A percentile compares a stretch with the other conserved stretches of the same genome.
Evolutionary conservation across 2,329 filamentous ascomycete species (phyloP).

Genomic region (Rhynchosporium agropyri): DNA sequence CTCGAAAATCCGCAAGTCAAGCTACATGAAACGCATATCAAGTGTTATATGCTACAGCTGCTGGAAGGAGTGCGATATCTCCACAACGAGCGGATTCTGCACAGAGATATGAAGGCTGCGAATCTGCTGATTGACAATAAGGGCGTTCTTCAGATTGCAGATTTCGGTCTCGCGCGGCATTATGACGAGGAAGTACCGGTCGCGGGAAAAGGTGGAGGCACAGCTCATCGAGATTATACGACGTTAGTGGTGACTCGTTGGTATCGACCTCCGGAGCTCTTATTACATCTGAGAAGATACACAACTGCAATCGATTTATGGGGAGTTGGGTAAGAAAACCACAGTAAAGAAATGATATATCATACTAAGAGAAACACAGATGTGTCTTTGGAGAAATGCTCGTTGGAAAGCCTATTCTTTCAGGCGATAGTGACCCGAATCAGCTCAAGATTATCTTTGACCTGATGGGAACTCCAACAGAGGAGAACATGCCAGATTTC

Average conservation of each 20-base stretch:
- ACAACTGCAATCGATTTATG: constrained; percentile 98
- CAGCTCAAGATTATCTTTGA: constrained; percentile 95
- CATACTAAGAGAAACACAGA: constrained; percentile 48
- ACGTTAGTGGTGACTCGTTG: constrained; percentile 95
- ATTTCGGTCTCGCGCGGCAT: constrained; percentile 92
- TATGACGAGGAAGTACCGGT: constrained; percentile 85
- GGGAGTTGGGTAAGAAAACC: constrained; percentile 79
- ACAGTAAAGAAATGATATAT: constrained; percentile 15
- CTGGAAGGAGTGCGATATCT: constrained; percentile 88
- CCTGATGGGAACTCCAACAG: constrained; percentile 84
- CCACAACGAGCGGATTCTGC: constrained; percentile 86
- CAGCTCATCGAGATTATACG: constrained; percentile 88
- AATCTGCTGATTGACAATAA: constrained; percentile 95
- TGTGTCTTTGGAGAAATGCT: constrained; percentile 99
- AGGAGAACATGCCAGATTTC: constrained; percentile 93
- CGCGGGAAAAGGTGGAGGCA: constrained; percentile 77
- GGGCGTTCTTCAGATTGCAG: constrained; percentile 92
- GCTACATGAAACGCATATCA: constrained; percentile 89
- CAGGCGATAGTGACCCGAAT: constrained; percentile 84
- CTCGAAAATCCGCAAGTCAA: constrained; percentile 91
- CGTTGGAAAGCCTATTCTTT: constrained; percentile 86
- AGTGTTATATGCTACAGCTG: constrained; percentile 95
- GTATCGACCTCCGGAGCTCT: constrained; percentile 92
- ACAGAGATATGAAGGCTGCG: constrained; percentile 98
- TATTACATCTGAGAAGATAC: constrained; percentile 85